Evolutionary conservation across 2,329 filamentous ascomycete species (phyloP).

Genomic region (Pseudopithomyces maydicus): DNA sequence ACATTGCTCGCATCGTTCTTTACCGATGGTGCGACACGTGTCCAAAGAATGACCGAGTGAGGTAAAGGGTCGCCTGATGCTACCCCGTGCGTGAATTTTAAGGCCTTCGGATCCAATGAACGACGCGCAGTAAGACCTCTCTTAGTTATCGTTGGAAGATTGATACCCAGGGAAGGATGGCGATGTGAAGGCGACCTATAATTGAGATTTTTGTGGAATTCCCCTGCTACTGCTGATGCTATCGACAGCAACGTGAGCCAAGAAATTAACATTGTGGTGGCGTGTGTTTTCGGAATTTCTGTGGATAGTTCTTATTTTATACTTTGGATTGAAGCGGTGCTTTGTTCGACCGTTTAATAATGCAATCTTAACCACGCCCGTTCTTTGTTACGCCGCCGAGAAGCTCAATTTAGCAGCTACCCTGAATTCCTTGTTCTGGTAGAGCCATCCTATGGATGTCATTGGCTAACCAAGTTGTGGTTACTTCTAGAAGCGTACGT

Average conservation of each 20-base stretch:
- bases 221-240: conserved; percentile 20
- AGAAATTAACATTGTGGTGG: conserved; percentile 19
- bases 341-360: too few relatives aligned
- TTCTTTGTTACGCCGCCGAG: too few relatives aligned
- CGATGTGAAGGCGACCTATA: conserved; percentile 68
- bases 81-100: conserved; percentile 62
- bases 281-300: too few relatives aligned
- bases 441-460: too few relatives aligned
- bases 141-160: conserved; percentile 63
- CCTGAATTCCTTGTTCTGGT: too few relatives aligned
- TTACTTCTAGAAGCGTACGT: too few relatives aligned
- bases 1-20: conserved; percentile 50
- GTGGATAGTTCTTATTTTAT: too few relatives aligned
- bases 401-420: too few relatives aligned
- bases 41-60: conserved; percentile 43
- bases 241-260: conserved; percentile 21
- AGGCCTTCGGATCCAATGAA: conserved; percentile 49
- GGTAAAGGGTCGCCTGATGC: conserved; percentile 53
- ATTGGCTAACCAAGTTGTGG: too few relatives aligned
- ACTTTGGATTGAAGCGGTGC: too few relatives aligned
- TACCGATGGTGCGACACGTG: conserved; percentile 42
- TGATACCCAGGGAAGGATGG: conserved; percentile 67
- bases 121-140: conserved; percentile 44
- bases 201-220: conserved; percentile 60
- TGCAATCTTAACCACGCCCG: too few relatives aligned